Percentiles rank a stretch among this genome's conserved stretches.
Conservation (phyloP, 441 rosid species). For the Metrosideros polymorpha region DNA sequence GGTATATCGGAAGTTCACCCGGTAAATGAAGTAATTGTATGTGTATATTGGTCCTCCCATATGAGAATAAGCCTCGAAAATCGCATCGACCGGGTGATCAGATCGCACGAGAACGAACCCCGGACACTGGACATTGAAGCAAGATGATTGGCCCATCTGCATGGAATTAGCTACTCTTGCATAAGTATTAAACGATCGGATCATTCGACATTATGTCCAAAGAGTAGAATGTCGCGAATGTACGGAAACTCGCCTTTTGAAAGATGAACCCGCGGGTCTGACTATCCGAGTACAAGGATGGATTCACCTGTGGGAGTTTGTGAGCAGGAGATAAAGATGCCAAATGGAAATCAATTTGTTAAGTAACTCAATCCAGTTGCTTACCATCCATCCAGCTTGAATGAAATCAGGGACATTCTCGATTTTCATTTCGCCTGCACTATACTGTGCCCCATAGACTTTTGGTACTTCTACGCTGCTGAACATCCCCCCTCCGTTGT, state of each 20-base stretch:
- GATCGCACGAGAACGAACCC: not conserved
- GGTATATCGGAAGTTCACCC: not conserved
- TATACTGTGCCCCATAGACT: not conserved
- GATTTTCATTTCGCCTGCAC: not conserved
- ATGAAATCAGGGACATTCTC: not conserved
- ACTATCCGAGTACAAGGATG: not conserved
- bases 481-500: conserved; percentile 6
- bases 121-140: conserved; percentile 2
- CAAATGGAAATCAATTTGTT: not conserved
- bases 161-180: not conserved
- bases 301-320: conserved; percentile 1
- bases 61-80: not conserved
- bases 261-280: not conserved
- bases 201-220: not conserved
- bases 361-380: not conserved
- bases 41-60: not conserved
- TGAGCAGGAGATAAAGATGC: not conserved
- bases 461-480: not conserved
- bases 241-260: not conserved
- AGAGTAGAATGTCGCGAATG: not conserved
- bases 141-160: not conserved
- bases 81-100: not conserved
- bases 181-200: not conserved
- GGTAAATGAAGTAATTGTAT: not conserved
- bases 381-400: conserved; percentile 13